Base-by-base conservation (phyloP, 306 rosid species). In the Bauhinia variegata region DNA sequence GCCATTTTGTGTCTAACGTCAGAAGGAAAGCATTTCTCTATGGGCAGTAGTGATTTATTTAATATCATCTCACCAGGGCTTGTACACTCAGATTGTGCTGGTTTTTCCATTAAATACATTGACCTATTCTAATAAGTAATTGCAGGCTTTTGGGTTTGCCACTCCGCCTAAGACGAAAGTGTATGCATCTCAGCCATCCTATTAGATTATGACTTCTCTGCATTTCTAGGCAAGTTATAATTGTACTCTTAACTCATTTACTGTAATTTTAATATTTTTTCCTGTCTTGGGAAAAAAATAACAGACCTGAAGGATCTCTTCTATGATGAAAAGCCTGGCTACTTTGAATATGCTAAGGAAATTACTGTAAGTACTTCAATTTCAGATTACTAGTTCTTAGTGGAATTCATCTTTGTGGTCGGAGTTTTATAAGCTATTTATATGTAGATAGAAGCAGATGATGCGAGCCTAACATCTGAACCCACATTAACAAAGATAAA, bases 301-400 rank as follows among this genome's bases (percentile, higher is more conserved):
- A 42, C 82, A 92, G 97, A 82, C 75, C 65, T 92, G 85, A 82
- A 78, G 84, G 88, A 83, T 54, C 78, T 87, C 75, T 92, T 92
- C 70, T 15, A 32, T 43, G 87, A 73, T 61, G 96, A 84, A 83
- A 86, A 79, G 79, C 80, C 57, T 42, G 96, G 92, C 52, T 85
- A 78, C 79, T 86, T 92, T 63, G 92, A 85, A 75, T 85, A 76
- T 85, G 97, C 97, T 57, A 92, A 84, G 77, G 88, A 89, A 80
- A 82, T 75, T 43, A 82, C 95, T 14, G 97, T 92, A 62, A 78
- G 92, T 75, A 12, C 68, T 78, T 72, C 55, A 15, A 14, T 65
- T 73, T 61, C 17, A 15, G 14, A 47, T 32, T 44, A 13, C 18
- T 30, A 23, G 28, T 65, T 63, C 68, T 23, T 52, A 32, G 46